Base-by-base conservation (phyloP, 148 eudicot species). In the Vaccinium corymbosum region DNA sequence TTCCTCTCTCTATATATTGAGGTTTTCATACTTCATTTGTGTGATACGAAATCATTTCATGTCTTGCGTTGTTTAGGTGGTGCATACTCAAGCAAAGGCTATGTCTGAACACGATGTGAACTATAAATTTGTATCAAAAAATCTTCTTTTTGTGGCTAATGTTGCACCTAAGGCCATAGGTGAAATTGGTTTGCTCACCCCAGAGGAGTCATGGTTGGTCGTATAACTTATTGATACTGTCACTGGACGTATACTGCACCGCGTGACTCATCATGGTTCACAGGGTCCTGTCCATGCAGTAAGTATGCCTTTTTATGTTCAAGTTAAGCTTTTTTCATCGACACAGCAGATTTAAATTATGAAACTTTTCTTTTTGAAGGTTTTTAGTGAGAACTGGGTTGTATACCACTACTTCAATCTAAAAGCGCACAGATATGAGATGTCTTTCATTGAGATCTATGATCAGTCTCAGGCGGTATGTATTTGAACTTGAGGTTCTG, bases 331-430 rank as follows among this genome's bases (percentile, higher is more conserved):
- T n/a, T 83, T 55, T 59, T 13, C 62, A 29, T 78, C 16, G 49
- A 38, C 64, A 12, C 14, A 42, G 46, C 29, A 29, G 25, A 77
- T 49, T 19, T 56, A 59, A 20, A 74, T 66, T 75, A 78, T 89
- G 27, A 6, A 8, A 71, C 75, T 8, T 81, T 4, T 76, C 59
- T 85, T 59, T 87, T 14, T 91, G 88, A 84, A 97, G 99, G 99
- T 95, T 80, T 91, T 97, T 83, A 95, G 99, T 86, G 99, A 97
- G 91, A 97, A 97, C 84, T 97, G 99, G 99, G 94, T 97, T 86
- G 97, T 95, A 87, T 97, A 97, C 88, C 99, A 97, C 92, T 95
- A 95, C 87, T 97, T 97, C 85, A 97, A 95, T 85, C 93, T 97
- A 84, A 91, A 94, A 89, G 98, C 99, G 77, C 98, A 97, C 84